phyloP scores from a whole-genome alignment of 805 yeast species.

The Candida hungchunana region DNA sequence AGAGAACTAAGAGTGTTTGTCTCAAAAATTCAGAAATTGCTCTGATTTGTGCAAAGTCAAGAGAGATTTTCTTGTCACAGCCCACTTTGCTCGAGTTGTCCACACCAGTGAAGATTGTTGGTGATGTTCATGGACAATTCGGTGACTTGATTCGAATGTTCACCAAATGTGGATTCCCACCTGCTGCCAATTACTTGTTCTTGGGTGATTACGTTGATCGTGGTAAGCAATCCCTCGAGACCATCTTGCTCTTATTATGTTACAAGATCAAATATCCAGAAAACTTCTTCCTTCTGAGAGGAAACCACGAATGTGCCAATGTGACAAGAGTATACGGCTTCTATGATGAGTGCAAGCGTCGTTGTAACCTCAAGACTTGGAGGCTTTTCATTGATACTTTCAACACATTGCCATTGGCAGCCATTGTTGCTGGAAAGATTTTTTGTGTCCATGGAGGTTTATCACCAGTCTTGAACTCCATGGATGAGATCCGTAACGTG shows the following conservation, averaged over 20 bases:
- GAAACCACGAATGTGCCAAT: constrained; percentile 93
- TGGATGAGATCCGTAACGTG: constrained; percentile 76
- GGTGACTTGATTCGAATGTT: constrained; percentile 85
- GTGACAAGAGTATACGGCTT: constrained; percentile 95
- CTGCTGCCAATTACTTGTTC: constrained; percentile 62
- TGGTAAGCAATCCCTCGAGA: constrained; percentile 89
- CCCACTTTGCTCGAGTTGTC: constrained; percentile 83
- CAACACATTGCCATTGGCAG: constrained; percentile 88
- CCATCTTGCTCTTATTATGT: constrained; percentile 69
- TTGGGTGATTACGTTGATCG: constrained; percentile 93
- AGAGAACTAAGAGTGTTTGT: constrained; percentile 85
- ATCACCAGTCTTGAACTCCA: constrained; percentile 70
- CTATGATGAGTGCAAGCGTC: constrained; percentile 89
- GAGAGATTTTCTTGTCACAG: constrained; percentile 86
- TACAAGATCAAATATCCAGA: constrained; percentile 89
- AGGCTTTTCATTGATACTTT: constrained; percentile 91
- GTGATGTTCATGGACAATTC: constrained; percentile 95
- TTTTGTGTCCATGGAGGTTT: constrained; percentile 96
- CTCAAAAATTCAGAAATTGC: constrained; percentile 87
- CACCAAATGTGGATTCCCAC: constrained; percentile 82
- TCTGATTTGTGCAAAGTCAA: constrained; percentile 76
- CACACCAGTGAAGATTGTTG: constrained; percentile 81
- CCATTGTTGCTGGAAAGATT: constrained; percentile 84
- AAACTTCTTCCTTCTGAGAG: constrained; percentile 77
- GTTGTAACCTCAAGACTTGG: constrained; percentile 92